Base-by-base conservation (phyloP, 768 basidiomycete genomes). In the Clitopilus passeckerianus region DNA sequence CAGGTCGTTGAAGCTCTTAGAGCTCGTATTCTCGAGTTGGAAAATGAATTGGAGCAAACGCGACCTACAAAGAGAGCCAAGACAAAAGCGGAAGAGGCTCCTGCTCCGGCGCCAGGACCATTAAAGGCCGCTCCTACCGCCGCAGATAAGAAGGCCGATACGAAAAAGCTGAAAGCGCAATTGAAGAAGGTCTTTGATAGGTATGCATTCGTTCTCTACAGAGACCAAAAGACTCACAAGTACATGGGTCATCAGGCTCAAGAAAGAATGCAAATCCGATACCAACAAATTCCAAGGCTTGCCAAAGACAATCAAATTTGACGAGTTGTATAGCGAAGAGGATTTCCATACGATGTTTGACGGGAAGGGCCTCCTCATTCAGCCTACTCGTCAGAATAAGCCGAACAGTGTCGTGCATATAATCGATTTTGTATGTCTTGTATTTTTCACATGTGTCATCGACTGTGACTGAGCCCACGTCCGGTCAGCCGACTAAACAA, bases 231-330 rank as follows among this genome's bases (percentile, higher is more conserved):
- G 37, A 58, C 44, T 1, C 16, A 37, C 10, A 44, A 15, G 16
- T n/a, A 52, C 10, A 4, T 52, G n/a, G 16, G 34, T 23, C 20
- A 18, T 27, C 56, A 77, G 76, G 18, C 58, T 77, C 50, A 76
- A 77, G 65, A 77, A 77, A 59, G 75, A 76, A 60, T 75, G 74
- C 66, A 77, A 76, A 65, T 66, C 69, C 5, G 74, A 73, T 55
- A 58, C 57, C 0, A 65, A 71, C 65, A 78, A 78, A 57, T 78
- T 78, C 68, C 75, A 77, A 65, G 75, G 76, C 16, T 46, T 67
- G 0, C 22, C 64, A 1, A 77, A 77, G 66, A 70, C 66, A 1
- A 69, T 77, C 65, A 77, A 76, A 57, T 63, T 77, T 56, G 75
- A 77, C 58, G 76, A 78, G 59, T 68, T 78, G 5, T 67, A 72